Evolutionary conservation across 1,284 basidiomycete genomes (phyloP), one percentile per base, ranked within the genome.

Genomic region (Cutaneotrichosporon mucoides): DNA sequence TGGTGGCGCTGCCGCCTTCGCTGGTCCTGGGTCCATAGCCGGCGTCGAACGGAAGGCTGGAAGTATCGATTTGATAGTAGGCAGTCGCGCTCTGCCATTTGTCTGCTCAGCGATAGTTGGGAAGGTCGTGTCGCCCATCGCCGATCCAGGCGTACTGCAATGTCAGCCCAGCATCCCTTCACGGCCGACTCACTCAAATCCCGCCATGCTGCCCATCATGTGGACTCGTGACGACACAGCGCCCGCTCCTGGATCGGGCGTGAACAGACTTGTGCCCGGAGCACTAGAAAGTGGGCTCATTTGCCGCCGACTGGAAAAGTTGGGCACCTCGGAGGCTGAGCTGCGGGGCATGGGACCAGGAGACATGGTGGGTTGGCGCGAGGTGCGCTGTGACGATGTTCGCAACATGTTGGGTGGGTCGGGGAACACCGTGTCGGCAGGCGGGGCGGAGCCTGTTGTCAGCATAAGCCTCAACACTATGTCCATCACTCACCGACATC

Each of bases 251-350:
- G 68, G 64, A 44, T 76, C 88, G 61, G 89, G 89, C 13, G 88
- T 90, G 73, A 91, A 92, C 72, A 91, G 88, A 50, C 82, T 79
- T 50, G 85, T 85, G 53, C 85, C 79, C 73, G 51, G 72, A 60
- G 48, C 53, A 24, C 60, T 53, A 4, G 54, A 51, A 40, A 72
- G 41, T 16, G 69, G 61, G 61, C 66, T 66, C 78, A 79, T 66
- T 80, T 83, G 42, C 73, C 73, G 64, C 75, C 79, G 16, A 70
- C 76, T 49, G 82, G 84, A 64, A 84, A 85, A 63, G 81, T 81
- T 62, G 81, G 73, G 70, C 24, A 75, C 67, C 51, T 76, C 76
- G 4, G 68, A 73, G 4, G 69, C 70, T 12, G 69, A 69, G 55
- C 69, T 70, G 15, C 71, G 60, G 2, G 72, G 73, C 69, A 85